Conservation (phyloP, 2,329 filamentous ascomycete genomes). For the Cladosporium cucumerinum region DNA sequence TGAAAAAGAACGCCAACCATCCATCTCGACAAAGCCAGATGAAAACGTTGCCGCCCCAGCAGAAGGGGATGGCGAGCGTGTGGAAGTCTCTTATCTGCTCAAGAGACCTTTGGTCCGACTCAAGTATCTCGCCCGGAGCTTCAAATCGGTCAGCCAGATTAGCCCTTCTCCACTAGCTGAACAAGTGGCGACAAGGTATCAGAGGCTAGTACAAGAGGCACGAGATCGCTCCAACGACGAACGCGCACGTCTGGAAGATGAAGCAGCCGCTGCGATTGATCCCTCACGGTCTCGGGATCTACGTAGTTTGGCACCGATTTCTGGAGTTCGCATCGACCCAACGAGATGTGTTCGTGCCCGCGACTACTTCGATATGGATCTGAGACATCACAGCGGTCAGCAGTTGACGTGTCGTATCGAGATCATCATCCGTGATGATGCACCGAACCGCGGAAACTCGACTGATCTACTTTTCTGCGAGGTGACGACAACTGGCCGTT, state of each 20-base stretch:
- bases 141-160: conserved; percentile 64
- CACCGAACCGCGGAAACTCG: conserved; percentile 60
- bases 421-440: conserved; percentile 77
- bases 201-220: conserved; percentile 71
- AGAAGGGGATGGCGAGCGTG: conserved; percentile 76
- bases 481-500: conserved; percentile 71
- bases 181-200: conserved; percentile 60
- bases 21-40: conserved; percentile 38
- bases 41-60: neutral
- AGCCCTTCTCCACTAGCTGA: conserved; percentile 56
- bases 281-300: conserved; percentile 75
- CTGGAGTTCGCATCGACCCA: conserved; percentile 69
- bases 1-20: conserved; percentile 54
- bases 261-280: conserved; percentile 81
- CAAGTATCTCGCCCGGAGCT: conserved; percentile 80
- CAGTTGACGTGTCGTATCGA: conserved; percentile 86
- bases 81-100: conserved; percentile 89
- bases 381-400: conserved; percentile 86
- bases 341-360: conserved; percentile 80
- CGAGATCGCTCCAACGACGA: conserved; percentile 72
- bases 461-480: conserved; percentile 93
- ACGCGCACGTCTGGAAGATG: conserved; percentile 71
- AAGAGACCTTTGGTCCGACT: conserved; percentile 84
- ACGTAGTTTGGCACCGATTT: conserved; percentile 68
- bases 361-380: conserved; percentile 81